Base-by-base conservation (phyloP, 192 early-diverging fungal genomes). In the Coemansia sp. region DNA sequence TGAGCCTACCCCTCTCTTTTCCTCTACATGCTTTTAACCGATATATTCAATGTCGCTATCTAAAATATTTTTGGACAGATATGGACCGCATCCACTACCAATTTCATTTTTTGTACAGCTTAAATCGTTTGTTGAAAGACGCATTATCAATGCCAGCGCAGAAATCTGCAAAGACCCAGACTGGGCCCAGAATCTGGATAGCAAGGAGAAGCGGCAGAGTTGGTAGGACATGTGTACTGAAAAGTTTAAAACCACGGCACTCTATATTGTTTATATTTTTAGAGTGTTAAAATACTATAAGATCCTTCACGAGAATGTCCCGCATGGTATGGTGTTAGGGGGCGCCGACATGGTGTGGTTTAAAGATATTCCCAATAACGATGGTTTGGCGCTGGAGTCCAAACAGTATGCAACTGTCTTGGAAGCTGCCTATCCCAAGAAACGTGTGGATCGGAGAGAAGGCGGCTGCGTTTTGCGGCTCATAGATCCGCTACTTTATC, bases 291-390 rank as follows among this genome's bases (percentile, higher is more conserved):
- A 58, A 14, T 58, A 58, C 38, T 58, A 58, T 10, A 58, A 58
- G 39, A 1, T 10, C 0, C 14, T 58, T 7, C 56, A 58, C 12
- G 56, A 40, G 10, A 16, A 7, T 37, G 37, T 25, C n/a, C 37
- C 0, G 39, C 4, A 22, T 5, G n/a, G 3, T 14, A 41, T 41
- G 32, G 12, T 8, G 1, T 14, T 40, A 16, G 56, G 56, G 37
- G 45, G 57, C 3, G 66, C 60, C 25, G 57, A 67, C 20, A 38
- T 54, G 42, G 64, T 56, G 41, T 66, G 64, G 64, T 42, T 56
- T 22, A 67, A 51, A 1, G 25, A 59, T 19, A 55, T 49, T 39
- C 37, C n/a, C 14, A 22, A n/a, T 14, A 37, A 50, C 45, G 13
- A 44, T 13, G 19, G 13, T 9, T 5, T 66, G n/a, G 25, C 55